Conservation (phyloP, 306 rosid species). For the Boehmeria nivea region DNA sequence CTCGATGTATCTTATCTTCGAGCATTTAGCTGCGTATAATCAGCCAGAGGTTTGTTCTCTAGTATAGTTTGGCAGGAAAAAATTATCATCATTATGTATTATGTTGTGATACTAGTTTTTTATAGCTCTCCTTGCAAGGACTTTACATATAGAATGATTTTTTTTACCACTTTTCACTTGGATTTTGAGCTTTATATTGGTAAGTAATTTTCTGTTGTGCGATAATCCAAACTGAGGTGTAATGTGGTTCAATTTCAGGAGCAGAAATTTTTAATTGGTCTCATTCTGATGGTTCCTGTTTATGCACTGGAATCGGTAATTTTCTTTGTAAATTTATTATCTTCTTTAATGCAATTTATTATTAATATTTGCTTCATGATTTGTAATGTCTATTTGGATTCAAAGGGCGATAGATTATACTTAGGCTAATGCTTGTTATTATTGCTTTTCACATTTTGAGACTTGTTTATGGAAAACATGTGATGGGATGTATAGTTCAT, state of each 20-base stretch:
- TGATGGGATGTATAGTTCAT: too few species aligned
- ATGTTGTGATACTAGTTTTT: background rate
- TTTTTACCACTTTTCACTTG: background rate
- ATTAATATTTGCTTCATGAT: too few species aligned
- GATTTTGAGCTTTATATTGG: background rate
- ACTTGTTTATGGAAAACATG: too few species aligned
- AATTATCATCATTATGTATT: too few species aligned
- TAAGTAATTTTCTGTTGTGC: too few species aligned
- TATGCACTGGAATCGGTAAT: constrained; percentile 92
- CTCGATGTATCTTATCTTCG: constrained; percentile 80
- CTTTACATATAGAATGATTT: too few species aligned
- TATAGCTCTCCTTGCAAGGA: background rate
- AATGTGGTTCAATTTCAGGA: constrained; percentile 52
- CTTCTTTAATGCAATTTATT: too few species aligned
- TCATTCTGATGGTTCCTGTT: constrained; percentile 97
- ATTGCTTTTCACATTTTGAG: too few species aligned
- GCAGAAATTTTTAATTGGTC: constrained; percentile 97
- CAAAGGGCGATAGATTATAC: too few species aligned
- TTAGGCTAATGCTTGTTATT: too few species aligned
- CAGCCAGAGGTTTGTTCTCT: constrained; percentile 77
- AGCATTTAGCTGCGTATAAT: constrained; percentile 90
- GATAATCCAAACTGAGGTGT: too few species aligned
- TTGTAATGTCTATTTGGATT: too few species aligned
- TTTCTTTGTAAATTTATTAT: background rate
- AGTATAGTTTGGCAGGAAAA: constrained; percentile 1